Evolutionary conservation across 495 filamentous ascomycete species (phyloP), one percentile per base, ranked within the genome.

Genomic region (Achaetomiella virescens): DNA sequence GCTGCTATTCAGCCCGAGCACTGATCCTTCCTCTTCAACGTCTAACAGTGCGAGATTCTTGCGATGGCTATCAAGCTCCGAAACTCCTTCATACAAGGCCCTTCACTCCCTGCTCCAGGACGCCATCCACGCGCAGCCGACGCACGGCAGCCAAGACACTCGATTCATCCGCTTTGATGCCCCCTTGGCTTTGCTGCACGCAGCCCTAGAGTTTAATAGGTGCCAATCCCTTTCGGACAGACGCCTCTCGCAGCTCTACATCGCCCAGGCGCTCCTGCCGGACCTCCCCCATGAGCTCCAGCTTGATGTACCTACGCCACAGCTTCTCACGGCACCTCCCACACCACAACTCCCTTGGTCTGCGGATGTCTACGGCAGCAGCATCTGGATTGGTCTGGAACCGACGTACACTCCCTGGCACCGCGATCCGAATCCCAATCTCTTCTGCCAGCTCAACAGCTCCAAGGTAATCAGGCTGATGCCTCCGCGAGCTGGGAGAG

Each of bases 371-470:
- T 97, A 98, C 64, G 81, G 82, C 60, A 83, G 84, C 12, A 92
- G 85, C 64, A 70, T 98, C 22, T 98, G 93, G 93, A 78, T 97
- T 6, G 93, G 93, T 10, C 71, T 86, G 5, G 80, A 89, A 31
- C 87, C 89, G 1, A 97, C 91, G 0, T 87, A 86, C 63, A 97
- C 93, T 0, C 90, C 93, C 7, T 77, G 95, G 10, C 93, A 98
- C 71, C 78, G 84, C 20, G 93, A 98, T 64, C 93, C 93, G 0
- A 98, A 98, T 61, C 90, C 89, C 8, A 98, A 98, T 65, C 64
- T 96, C 0, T 96, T 97, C 67, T 81, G 88, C 36, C 93, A 98
- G 69, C 68, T 98, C 17, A 80, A 81, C 6, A 83, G 90, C 4
- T 68, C 62, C 58, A 98, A 98, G 65, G 66, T 72, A 1, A 78